Evolutionary conservation across 1,139 yeast species (phyloP), one percentile per base, ranked within the genome.

Genomic region (Zygoascus meyerae): DNA sequence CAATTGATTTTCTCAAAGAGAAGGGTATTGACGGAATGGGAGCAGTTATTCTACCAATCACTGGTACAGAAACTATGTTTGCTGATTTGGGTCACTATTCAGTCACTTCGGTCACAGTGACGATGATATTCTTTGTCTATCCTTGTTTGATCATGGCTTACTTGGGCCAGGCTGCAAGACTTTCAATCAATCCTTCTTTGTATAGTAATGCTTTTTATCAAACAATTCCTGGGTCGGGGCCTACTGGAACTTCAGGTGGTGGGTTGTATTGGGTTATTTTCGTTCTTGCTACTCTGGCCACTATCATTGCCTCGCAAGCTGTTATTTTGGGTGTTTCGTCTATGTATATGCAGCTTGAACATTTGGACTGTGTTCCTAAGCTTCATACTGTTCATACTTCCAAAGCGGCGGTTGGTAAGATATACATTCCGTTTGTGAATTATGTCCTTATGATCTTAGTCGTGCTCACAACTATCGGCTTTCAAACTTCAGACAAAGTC

Each of bases 61-160:
- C 84, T 0, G 84, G 84, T 36, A 68, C 77, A 2, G 84, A 79
- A 55, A 82, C 83, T 3, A 73, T 79, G 78, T 79, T 79, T 64
- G 80, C 82, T 3, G 83, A 79, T 60, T 67, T 78, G 47, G 79
- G 82, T 1, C 80, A 76, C 52, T 76, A 77, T 56, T 78, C 80
- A 1, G 65, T 66, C 34, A 55, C 67, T 7, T 77, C 83, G 0
- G 68, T 77, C 37, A 80, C 76, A 52, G 53, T 77, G 29, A 68
- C 81, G 2, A 58, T 77, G 50, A 52, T 69, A 0, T 56, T 58
- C 10, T 66, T 74, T 52, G 79, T 76, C n/a, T 78, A 76, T 54
- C 79, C 81, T 2, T 66, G 75, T 34, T 62, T 79, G 55, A 67
- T 77, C 56, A 53, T 76, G 31, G 67, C 74, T 40, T 79, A 79